Base-by-base conservation (phyloP, 176 grass and related monocot species). In the Eragrostis nindensis region DNA sequence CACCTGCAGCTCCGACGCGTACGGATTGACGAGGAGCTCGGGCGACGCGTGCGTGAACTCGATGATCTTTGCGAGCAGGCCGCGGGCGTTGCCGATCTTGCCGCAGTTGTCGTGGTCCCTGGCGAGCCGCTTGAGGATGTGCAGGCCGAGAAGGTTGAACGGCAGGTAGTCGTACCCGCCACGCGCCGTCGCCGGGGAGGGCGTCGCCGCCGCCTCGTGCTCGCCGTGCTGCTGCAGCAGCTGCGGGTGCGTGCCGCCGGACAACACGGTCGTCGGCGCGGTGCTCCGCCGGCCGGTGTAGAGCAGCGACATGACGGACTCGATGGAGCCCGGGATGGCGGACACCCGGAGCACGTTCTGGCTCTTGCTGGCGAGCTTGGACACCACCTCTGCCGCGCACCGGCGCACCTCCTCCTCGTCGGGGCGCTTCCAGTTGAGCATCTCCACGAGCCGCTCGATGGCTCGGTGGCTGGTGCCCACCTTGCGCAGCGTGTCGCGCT, bases 231-330 rank as follows among this genome's bases (percentile, higher is more conserved):
- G 50, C 49, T 7, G 16, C 50, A 21, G 42, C 42, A 8, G 42
- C 42, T 44, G 42, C 42, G 42, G 42, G 6, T 44, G 54, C 54
- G 54, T 56, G 6, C 54, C 52, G 18, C n/a, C 32, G 32, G 32
- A 36, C 32, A 21, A 56, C 54, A 56, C 50, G 50, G 50, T 17
- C 32, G 32, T 36, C 32, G 32, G 32, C 32, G 32, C 32, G 4
- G 21, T 8, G 17, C 4, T 10, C 54, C 32, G n/a, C n/a, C 69
- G 67, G 53, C 78, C 71, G 11, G 76, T 79, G 79, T 90, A 59
- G 29, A 94, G 83, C 56, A 97, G 43, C 4, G 91, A 97, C 36
- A 84, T 82, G 48, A 97, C 41, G 19, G 94, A 91, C 49, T 97
- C 91, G 48, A 93, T 89, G 25, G 88, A 83, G 19, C 91, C 91